Evolutionary conservation across 345 rosid species (phyloP), one percentile per base, ranked within the genome.

Genomic region (Euphorbia lathyris): DNA sequence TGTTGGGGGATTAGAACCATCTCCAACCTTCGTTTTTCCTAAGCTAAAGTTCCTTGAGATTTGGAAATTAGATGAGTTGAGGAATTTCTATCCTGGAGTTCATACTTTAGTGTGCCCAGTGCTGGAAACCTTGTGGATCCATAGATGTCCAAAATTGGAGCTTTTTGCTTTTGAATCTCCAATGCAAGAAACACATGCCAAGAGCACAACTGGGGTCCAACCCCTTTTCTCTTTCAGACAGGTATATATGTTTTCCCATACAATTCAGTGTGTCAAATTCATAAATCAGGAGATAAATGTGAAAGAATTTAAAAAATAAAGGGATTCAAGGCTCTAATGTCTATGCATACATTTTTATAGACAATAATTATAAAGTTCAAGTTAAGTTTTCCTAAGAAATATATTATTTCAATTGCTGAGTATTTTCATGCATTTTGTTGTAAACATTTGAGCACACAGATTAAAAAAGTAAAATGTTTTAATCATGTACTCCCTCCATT

Each of bases 61-160:
- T 6, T 0, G 0, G 22, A 5, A 1, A 0, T 11, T 76, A n/a
- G 63, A 72, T 2, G 10, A 47, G 14, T 59, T 66, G 13, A 38
- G 27, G 42, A 42, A 17, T 17, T 74, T 81, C 58, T 76, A 30
- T 32, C 45, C 68, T 0, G 69, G 63, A 9, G 16, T 0, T 7
- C 70, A 72, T 36, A 58, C 27, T 10, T n/a, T 32, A 12, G 69
- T 66, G 16, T 78, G 73, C 43, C 72, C 78, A 9, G n/a, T 22
- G 20, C 47, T 78, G 11, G 2, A 63, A 38, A 34, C 1, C 1
- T n/a, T 72, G 3, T 0, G 12, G 17, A 20, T 63, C 8, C 7
- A 1, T 50, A 20, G 0, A 53, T 70, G 69, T 55, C 42, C 43
- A 3, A 30, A 72, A 16, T 0, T 45, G 7, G 47, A 42, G 25